phyloP scores from a whole-genome alignment of 768 basidiomycete genomes.

The Boletus reticuloceps region DNA sequence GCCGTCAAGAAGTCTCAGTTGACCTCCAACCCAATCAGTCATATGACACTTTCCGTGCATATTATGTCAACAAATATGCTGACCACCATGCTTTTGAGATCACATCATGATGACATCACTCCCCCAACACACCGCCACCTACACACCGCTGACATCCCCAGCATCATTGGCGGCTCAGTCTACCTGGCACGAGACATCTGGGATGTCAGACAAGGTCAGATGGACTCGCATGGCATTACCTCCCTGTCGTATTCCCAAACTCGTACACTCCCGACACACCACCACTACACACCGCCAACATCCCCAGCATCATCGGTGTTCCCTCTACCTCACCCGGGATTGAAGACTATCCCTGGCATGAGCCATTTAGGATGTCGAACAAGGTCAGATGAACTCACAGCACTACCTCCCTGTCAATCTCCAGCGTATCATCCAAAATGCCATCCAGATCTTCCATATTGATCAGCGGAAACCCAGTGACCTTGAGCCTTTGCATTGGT shows the following conservation, averaged over 20 bases:
- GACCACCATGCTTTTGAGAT: neutral
- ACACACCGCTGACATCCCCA: too few relatives aligned
- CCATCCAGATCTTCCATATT: slow-evolving; percentile 95
- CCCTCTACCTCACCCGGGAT: too few relatives aligned
- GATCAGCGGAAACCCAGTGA: slow-evolving; percentile 92
- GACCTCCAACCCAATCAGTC: neutral
- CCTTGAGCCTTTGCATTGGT: slow-evolving; percentile 78
- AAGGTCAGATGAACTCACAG: too few relatives aligned
- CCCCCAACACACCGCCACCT: too few relatives aligned
- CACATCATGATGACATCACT: neutral
- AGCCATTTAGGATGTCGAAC: too few relatives aligned
- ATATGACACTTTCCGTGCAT: neutral
- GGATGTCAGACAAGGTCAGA: slow-evolving; percentile 71
- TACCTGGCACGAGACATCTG: slow-evolving; percentile 62
- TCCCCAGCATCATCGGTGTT: too few relatives aligned
- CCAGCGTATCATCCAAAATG: slow-evolving; percentile 92
- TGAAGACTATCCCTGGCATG: too few relatives aligned
- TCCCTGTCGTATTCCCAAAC: too few relatives aligned
- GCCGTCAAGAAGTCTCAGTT: neutral
- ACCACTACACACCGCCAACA: too few relatives aligned
- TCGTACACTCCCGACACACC: too few relatives aligned
- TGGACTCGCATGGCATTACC: slow-evolving; percentile 68
- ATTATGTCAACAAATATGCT: neutral
- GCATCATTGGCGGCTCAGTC: too few relatives aligned
- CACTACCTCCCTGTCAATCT: slow-evolving; percentile 83